These are phyloP conservation scores for Thoreauomyces humboldtii DNA, from an alignment of 192 early-diverging fungal genomes.

Conservation along the genomic window DNA sequence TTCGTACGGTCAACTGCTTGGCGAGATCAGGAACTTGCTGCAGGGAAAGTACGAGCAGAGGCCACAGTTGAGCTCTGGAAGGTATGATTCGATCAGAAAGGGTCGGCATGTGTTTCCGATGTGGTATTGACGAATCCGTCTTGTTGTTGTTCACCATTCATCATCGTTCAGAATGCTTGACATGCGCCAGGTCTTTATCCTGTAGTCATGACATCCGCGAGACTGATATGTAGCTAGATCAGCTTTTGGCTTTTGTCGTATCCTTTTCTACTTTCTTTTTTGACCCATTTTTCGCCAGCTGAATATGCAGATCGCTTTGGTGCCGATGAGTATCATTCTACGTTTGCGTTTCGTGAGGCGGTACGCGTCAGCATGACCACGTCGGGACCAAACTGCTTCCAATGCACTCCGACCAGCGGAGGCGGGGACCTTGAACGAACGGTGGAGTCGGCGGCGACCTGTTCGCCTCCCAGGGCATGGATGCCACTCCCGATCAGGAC, in stretches of 20 bases:
- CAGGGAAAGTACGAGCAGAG: slow-evolving; percentile 28
- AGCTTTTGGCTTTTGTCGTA: too few species aligned
- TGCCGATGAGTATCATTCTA: not conserved
- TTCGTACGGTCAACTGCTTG: slow-evolving; percentile 39
- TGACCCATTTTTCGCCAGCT: too few species aligned
- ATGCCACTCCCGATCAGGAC: slow-evolving; percentile 62
- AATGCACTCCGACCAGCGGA: slow-evolving; percentile 22
- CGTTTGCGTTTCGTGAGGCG: too few species aligned
- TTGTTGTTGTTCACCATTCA: not conserved
- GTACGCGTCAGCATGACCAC: slow-evolving; percentile 44
- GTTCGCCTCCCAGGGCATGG: not conserved
- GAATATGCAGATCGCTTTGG: too few species aligned
- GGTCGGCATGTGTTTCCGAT: not conserved
- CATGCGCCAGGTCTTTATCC: slow-evolving; percentile 39
- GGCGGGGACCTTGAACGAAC: not conserved
- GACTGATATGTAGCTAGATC: not conserved
- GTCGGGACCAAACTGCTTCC: slow-evolving; percentile 54
- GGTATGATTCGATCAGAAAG: not conserved
- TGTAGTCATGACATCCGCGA: too few species aligned
- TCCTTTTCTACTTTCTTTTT: too few species aligned
- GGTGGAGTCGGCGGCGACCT: not conserved
- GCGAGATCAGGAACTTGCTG: slow-evolving; percentile 26
- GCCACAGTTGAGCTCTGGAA: slow-evolving; percentile 32
- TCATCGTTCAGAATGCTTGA: slow-evolving; percentile 30
- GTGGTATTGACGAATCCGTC: not conserved